Evolutionary conservation across 1,284 basidiomycete species (phyloP).

Genomic region (Phenoliferia sp.): DNA sequence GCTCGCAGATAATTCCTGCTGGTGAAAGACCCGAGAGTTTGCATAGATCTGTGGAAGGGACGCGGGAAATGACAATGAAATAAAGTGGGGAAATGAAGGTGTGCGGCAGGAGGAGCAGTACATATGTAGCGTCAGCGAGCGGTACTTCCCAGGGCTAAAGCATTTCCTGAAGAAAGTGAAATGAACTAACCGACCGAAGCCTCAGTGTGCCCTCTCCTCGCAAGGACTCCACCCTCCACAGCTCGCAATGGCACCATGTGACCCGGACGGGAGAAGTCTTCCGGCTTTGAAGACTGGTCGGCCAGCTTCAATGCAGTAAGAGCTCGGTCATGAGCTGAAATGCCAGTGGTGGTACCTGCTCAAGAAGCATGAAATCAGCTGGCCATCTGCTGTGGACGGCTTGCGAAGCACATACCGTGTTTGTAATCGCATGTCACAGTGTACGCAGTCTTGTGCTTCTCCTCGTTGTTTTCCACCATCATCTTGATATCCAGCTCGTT

Average conservation of each 20-base stretch:
- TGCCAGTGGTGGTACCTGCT: constrained; percentile 86
- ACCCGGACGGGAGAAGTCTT: constrained; percentile 86
- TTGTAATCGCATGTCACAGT: constrained; percentile 94
- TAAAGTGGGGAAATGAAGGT: not conserved
- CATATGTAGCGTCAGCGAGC: not conserved
- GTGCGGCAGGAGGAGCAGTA: no score
- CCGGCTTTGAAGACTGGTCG: constrained; percentile 49
- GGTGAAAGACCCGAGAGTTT: constrained; percentile 66
- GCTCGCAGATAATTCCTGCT: constrained; percentile 87
- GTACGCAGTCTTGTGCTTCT: constrained; percentile 90
- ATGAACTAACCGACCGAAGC: constrained; percentile 59
- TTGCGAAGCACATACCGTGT: constrained; percentile 54
- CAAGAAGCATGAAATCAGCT: constrained; percentile 1
- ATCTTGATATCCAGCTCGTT: constrained; percentile 80
- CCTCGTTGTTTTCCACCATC: constrained; percentile 88
- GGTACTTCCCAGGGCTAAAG: not conserved
- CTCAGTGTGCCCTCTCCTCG: constrained; percentile 90
- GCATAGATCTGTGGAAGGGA: constrained; percentile 63
- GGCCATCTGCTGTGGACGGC: not conserved
- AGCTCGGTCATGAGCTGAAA: constrained; percentile 91
- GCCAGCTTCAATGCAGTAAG: constrained; percentile 80
- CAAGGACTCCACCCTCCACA: constrained; percentile 74
- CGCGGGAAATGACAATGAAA: not conserved
- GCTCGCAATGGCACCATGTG: constrained; percentile 92
- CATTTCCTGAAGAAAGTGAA: not conserved